These are phyloP conservation scores for Eleusine coracana DNA, from an alignment of 176 grass and related monocot genomes.

Conservation along the genomic window DNA sequence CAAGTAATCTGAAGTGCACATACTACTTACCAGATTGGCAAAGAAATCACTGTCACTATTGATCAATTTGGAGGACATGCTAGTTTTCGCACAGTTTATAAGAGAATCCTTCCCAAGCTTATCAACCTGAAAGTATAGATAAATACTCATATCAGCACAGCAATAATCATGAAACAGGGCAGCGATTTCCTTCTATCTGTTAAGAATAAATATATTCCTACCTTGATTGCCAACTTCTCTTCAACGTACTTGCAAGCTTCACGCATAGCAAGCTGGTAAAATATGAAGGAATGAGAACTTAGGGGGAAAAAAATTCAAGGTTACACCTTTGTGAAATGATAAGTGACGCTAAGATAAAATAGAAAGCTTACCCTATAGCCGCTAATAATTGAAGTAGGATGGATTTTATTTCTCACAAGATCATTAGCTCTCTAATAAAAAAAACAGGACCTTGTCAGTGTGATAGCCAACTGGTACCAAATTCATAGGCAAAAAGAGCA, in stretches of 20 bases:
- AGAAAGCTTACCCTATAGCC: constrained; percentile 77
- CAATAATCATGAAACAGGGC: neutral
- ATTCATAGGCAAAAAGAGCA: constrained; percentile 3
- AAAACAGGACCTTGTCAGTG: constrained; percentile 17
- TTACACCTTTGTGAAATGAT: constrained; percentile 6
- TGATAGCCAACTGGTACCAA: neutral
- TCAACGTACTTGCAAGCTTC: constrained; percentile 97
- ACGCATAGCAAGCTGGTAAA: constrained; percentile 89
- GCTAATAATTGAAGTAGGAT: constrained; percentile 93
- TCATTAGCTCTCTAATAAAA: constrained; percentile 77
- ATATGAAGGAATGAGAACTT: constrained; percentile 23
- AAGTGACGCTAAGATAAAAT: neutral
- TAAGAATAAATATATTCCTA: constrained; percentile 25
- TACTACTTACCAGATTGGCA: constrained; percentile 69
- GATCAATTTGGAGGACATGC: constrained; percentile 97
- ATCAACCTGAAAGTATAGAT: constrained; percentile 64
- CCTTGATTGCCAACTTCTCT: constrained; percentile 84
- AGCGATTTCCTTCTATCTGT: neutral
- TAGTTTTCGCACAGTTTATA: constrained; percentile 94
- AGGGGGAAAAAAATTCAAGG: constrained; percentile 1
- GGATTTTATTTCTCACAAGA: constrained; percentile 95
- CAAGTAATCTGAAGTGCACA: constrained; percentile 3
- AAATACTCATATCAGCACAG: constrained; percentile 8
- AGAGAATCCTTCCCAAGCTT: constrained; percentile 92
- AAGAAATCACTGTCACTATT: constrained; percentile 89